Evolutionary conservation across 2,329 filamentous ascomycete species (phyloP), one percentile per base, ranked within the genome.

Genomic region (Penicillium sp.): DNA sequence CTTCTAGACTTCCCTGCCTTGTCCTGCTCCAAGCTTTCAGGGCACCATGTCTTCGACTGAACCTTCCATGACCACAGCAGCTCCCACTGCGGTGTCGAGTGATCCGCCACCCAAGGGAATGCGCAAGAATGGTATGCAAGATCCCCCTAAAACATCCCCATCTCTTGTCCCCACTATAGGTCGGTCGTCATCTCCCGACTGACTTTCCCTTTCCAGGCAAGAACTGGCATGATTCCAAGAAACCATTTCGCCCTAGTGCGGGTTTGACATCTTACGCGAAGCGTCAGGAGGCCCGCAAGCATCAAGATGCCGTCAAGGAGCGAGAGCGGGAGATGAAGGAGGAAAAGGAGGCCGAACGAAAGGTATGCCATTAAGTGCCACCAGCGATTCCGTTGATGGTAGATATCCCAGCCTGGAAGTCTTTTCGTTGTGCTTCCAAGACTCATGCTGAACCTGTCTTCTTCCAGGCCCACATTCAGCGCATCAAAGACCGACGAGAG

Each of bases 291-390:
- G 75, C 81, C 45, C 79, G 87, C 35, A 77, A 80, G 45, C 76
- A 80, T 6, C 75, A 81, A 54, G 76, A 78, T 9, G 79, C 85
- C n/a, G 77, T 85, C 54, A 96, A 95, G 70, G 85, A 87, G 23
- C 88, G 87, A 59, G 92, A 96, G 69, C 89, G 85, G 67, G 88
- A 95, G 65, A 80, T 98, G 79, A 93, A 90, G 71, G 85, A 88
- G 0, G 92, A 95, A 70, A 95, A 94, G 68, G 88, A 94, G 61
- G 78, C 83, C n/a, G 83, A 84, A 65, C 77, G 87, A 68, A 74
- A 90, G 74, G 88, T 92, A 66, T 45, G n/a, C n/a, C n/a, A n/a
- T n/a, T n/a, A n/a, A n/a, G n/a, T n/a, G n/a, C n/a, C n/a, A n/a
- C n/a, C n/a, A n/a, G n/a, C n/a, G n/a, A n/a, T n/a, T n/a, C n/a